Evolutionary conservation across 345 rosid genomes (phyloP), one percentile per base, ranked within the genome.

Genomic region (Lumnitzera littorea): DNA sequence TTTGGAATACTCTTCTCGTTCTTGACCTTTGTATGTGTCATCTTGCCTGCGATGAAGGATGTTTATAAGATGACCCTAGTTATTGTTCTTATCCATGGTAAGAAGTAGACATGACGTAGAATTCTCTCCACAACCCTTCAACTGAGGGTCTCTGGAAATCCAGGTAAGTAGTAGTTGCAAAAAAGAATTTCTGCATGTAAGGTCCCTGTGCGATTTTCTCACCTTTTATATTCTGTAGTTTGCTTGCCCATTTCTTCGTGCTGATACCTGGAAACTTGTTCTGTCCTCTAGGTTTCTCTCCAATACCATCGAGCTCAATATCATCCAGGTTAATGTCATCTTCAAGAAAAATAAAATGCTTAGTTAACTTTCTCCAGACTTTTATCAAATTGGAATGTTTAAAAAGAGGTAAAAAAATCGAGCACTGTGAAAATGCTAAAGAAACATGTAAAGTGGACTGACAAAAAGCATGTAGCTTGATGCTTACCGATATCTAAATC

Each of bases 241-340:
- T 89, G 77, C 67, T 91, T 2, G 91, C 82, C 73, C 87, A 71
- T 56, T 85, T 88, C 74, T 87, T 84, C 70, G 85, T 89, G 66
- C 76, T 89, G 62, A 85, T 71, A 64, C 75, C 77, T 46, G 84
- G 70, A 79, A 89, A 56, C 53, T 78, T 73, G 62, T 88, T 83
- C 66, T 77, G 88, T 56, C 86, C 90, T 75, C 74, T 84, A 25
- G 80, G 83, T 79, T 85, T 85, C 72, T 73, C 84, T 61, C 48
- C 78, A 49, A 64, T 59, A 70, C 79, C 95, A 12, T 78, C 91
- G 1, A 87, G 43, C 1, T 36, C 43, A 9, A 36, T 36, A 36
- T 36, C 85, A 5, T 76, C 95, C 1, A 91, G 70, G 69, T 88
- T 83, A 47, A 92, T 92, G 70, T 89, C 97, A 82, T 92, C 98